These are phyloP conservation scores for Candida ficus DNA, from an alignment of 805 yeast genomes.

Conservation along the genomic window DNA sequence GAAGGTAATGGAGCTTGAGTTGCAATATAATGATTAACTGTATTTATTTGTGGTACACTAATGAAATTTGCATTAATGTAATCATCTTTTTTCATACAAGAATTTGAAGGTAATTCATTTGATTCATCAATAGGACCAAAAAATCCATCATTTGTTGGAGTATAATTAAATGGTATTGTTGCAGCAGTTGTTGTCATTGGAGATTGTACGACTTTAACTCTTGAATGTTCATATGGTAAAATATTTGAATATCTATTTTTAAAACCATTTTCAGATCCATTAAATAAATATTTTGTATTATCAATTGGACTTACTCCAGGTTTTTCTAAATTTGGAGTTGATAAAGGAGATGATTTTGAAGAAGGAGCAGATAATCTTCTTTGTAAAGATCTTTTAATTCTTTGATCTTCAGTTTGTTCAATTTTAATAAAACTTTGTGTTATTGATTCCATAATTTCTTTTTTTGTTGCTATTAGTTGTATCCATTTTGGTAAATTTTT, in stretches of 20 bases:
- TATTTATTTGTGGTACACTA: slow-evolving; percentile 33
- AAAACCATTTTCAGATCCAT: slow-evolving; percentile 60
- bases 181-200: slow-evolving; percentile 22
- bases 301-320: slow-evolving; percentile 13
- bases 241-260: slow-evolving; percentile 81
- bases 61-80: slow-evolving; percentile 63
- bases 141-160: slow-evolving; percentile 3
- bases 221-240: slow-evolving; percentile 59
- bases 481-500: slow-evolving; percentile 30
- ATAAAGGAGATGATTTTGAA: background rate
- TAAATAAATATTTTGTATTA: slow-evolving; percentile 8
- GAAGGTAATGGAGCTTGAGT: slow-evolving; percentile 82
- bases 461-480: slow-evolving; percentile 13
- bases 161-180: slow-evolving; percentile 5
- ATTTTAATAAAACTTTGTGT: slow-evolving; percentile 27
- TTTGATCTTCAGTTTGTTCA: slow-evolving; percentile 30
- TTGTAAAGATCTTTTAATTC: slow-evolving; percentile 18
- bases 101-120: background rate
- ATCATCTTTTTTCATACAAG: slow-evolving; percentile 8
- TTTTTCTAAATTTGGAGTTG: slow-evolving; percentile 3
- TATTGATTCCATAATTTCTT: slow-evolving; percentile 20
- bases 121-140: too few species aligned
- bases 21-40: slow-evolving; percentile 56
- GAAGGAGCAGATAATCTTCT: slow-evolving; percentile 13
- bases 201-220: slow-evolving; percentile 32